Conservation (phyloP, 2,329 filamentous ascomycete genomes). For the Sclerotinia sclerotiorum region DNA sequence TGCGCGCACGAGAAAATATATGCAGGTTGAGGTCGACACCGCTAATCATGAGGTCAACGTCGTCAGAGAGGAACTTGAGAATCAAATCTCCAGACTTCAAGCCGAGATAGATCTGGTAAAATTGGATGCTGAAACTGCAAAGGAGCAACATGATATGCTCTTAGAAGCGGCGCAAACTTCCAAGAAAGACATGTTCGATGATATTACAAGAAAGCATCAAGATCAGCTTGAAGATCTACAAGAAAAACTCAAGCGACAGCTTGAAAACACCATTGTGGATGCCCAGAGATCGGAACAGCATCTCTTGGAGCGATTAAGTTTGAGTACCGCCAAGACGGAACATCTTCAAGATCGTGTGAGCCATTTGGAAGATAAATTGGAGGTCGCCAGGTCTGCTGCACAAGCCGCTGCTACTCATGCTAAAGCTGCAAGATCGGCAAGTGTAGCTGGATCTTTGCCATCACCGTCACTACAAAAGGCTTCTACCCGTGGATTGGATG, state of each 20-base stretch:
- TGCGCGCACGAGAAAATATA: conserved; percentile 72
- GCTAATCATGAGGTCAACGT: conserved; percentile 85
- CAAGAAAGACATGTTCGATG: conserved; percentile 57
- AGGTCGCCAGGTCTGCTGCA: conserved; percentile 80
- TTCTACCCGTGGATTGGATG: conserved; percentile 47
- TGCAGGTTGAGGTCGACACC: conserved; percentile 79
- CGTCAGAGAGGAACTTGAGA: conserved; percentile 77
- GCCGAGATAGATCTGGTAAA: conserved; percentile 74
- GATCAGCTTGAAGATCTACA: conserved; percentile 73
- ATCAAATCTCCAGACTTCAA: conserved; percentile 70
- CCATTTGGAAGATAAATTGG: conserved; percentile 86
- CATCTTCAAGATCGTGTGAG: conserved; percentile 82
- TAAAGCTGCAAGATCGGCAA: conserved; percentile 37
- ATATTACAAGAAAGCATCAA: conserved; percentile 58
- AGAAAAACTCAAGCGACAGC: conserved; percentile 69
- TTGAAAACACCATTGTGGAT: conserved; percentile 76
- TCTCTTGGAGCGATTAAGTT: conserved; percentile 74
- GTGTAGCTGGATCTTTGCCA: conserved; percentile 25
- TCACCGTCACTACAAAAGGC: conserved; percentile 36
- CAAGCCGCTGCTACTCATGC: conserved; percentile 47
- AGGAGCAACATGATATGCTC: conserved; percentile 78
- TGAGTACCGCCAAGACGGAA: conserved; percentile 81
- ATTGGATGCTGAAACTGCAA: conserved; percentile 77
- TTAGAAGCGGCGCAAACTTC: conserved; percentile 76
- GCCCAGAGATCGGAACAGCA: conserved; percentile 77